Evolutionary conservation across 805 yeast genomes (phyloP), one percentile per base, ranked within the genome.

Genomic region (Teunomyces pallodes): DNA sequence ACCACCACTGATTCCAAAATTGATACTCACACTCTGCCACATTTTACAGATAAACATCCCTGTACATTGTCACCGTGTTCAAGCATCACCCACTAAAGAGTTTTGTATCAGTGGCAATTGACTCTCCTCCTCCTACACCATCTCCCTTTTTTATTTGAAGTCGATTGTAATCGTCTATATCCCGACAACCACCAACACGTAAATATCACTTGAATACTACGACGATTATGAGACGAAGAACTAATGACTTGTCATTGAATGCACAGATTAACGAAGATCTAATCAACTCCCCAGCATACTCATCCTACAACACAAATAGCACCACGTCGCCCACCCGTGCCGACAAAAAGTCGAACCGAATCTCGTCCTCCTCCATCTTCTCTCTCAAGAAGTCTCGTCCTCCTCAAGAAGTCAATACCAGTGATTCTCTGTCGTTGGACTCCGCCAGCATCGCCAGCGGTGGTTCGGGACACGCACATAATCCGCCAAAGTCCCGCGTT

Each of bases 331-430:
- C 51, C 44, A 47, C 48, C 16, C 9, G 27, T 49, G 31, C 35
- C 50, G 24, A 46, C 39, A 27, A 43, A 24, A 30, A 41, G n/a
- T 46, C 54, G 45, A 55, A 57, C 48, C 55, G 75, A 44, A 63
- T 60, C 43, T 66, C 72, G 29, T 57, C 73, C 7, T 61, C 68
- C 30, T 66, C 73, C 28, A 62, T 72, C 20, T 73, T 73, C 54
- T 65, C 72, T 48, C 54, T 70, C 36, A 57, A 72, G 32, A 71
- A 42, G 47, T 53, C 51, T 24, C 43, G 52, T 31, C 49, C 50
- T 41, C 26, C 48, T 27, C 41, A 48, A 29, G 67, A 65, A 26
- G 56, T 54, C 42, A 42, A 33, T 40, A 62, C 66, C 49, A 62
- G 67, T 49, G 75, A 72, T 49, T 46, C 53, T 9, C 65, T 71